phyloP scores from a whole-genome alignment of 176 grass and related monocot genomes.

The Tillandsia leiboldiana region DNA sequence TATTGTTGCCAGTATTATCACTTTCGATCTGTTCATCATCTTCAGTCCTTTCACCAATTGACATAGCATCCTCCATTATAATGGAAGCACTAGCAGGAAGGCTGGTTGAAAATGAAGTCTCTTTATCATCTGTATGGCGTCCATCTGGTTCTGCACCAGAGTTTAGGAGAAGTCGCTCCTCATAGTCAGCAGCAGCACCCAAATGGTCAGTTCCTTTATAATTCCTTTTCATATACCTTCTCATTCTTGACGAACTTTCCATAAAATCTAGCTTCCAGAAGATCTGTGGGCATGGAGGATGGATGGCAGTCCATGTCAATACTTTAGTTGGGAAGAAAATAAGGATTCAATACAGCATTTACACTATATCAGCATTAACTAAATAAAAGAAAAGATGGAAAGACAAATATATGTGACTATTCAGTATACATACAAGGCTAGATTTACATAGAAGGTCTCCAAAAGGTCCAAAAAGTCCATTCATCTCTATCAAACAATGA shows the following conservation, averaged over 20 bases:
- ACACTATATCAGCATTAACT: too few species aligned
- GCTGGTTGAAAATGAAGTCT: constrained; percentile 36
- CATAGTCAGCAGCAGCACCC: constrained; percentile 89
- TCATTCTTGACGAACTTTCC: constrained; percentile 96
- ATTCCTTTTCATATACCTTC: constrained; percentile 95
- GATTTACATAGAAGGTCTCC: constrained; percentile 50
- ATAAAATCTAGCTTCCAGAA: constrained; percentile 95
- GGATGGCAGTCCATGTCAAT: neutral
- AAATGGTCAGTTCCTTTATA: constrained; percentile 89
- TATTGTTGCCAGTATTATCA: constrained; percentile 33
- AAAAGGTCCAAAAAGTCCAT: constrained; percentile 85
- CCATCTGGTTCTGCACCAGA: constrained; percentile 31
- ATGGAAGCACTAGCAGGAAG: constrained; percentile 68
- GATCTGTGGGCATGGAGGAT: constrained; percentile 29
- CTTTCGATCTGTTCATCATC: constrained; percentile 70
- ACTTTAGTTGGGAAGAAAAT: neutral
- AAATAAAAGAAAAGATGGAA: neutral
- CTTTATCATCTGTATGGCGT: constrained; percentile 27
- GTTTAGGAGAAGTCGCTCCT: constrained; percentile 59
- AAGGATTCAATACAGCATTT: neutral
- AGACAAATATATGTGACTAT: neutral
- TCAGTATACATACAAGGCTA: constrained; percentile 48
- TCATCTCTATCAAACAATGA: constrained; percentile 76
- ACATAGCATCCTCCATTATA: constrained; percentile 77
- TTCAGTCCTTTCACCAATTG: constrained; percentile 69